Conservation (phyloP, 1,284 basidiomycete genomes). For the Anthracocystis panici-leucophaei region DNA sequence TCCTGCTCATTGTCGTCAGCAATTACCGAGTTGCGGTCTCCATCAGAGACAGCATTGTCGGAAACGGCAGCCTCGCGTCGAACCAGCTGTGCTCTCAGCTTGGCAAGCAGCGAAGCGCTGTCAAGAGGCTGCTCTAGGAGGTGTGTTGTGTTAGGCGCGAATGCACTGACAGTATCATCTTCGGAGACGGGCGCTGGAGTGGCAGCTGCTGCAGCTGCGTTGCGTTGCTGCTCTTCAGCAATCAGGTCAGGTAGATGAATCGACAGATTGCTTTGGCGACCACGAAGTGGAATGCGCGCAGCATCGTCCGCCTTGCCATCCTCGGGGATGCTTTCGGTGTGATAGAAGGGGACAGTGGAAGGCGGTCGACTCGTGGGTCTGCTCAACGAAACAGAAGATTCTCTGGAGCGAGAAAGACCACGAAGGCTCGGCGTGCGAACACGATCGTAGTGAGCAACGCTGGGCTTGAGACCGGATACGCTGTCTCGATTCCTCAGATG, state of each 20-base stretch:
- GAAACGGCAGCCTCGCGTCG: slow-evolving; percentile 46
- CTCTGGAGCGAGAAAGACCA: slow-evolving; percentile 53
- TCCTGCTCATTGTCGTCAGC: slow-evolving; percentile 51
- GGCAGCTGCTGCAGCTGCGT: slow-evolving; percentile 25
- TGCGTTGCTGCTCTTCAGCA: slow-evolving; percentile 48
- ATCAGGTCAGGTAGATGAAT: slow-evolving; percentile 49
- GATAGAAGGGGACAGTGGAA: slow-evolving; percentile 43
- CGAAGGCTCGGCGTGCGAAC: slow-evolving; percentile 59
- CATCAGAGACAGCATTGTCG: slow-evolving; percentile 31
- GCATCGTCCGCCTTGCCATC: slow-evolving; percentile 27
- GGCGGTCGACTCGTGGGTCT: slow-evolving; percentile 45
- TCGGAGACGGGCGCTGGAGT: slow-evolving; percentile 9
- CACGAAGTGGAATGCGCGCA: slow-evolving; percentile 18
- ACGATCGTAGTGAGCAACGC: slow-evolving; percentile 61
- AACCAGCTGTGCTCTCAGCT: slow-evolving; percentile 44
- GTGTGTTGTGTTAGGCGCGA: slow-evolving; percentile 25
- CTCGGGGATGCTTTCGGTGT: slow-evolving; percentile 45
- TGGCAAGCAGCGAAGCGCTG: slow-evolving; percentile 44
- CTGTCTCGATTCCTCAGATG: slow-evolving; percentile 54
- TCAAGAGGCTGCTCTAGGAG: slow-evolving; percentile 46
- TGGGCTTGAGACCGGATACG: slow-evolving; percentile 48
- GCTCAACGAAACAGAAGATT: slow-evolving; percentile 52
- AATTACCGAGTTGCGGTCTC: slow-evolving; percentile 30
- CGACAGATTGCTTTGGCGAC: slow-evolving; percentile 42
- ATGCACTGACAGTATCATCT: neutral